Evolutionary conservation across 2,329 filamentous ascomycete species (phyloP).

Genomic region (Pseudocercospora musae): DNA sequence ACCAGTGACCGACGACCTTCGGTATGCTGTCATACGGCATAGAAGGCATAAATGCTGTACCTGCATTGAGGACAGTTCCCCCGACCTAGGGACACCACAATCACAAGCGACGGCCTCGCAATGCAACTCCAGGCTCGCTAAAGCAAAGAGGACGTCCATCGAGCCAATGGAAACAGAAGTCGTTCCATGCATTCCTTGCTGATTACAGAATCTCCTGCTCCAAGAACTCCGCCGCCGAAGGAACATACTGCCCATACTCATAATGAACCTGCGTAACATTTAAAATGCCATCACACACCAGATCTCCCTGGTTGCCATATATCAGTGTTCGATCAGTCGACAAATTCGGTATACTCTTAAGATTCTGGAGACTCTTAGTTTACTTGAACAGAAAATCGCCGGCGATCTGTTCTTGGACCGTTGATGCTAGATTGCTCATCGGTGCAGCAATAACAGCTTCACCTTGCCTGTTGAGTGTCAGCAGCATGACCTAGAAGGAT

Average conservation of each 20-base stretch:
- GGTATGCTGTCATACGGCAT: no score
- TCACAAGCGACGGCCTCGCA: no score
- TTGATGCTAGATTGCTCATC: neutral
- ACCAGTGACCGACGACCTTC: no score
- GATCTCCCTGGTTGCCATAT: neutral
- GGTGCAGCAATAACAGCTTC: neutral
- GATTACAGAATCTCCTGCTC: neutral
- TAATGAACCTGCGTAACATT: neutral
- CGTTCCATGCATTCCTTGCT: neutral
- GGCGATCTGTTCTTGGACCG: neutral
- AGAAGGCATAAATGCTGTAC: no score
- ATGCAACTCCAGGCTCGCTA: no score
- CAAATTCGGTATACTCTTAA: neutral
- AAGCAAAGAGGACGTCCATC: no score
- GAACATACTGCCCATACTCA: neutral
- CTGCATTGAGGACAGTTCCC: no score
- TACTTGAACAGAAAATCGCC: neutral
- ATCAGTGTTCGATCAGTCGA: neutral
- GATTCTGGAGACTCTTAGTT: neutral
- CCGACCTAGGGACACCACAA: no score
- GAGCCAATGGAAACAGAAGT: no score
- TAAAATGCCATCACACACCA: neutral
- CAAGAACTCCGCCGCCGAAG: neutral
- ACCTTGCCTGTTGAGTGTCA: neutral
- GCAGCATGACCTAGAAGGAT: neutral